Evolutionary conservation across 1,284 basidiomycete genomes (phyloP).

Genomic region (Papiliotrema laurentii): DNA sequence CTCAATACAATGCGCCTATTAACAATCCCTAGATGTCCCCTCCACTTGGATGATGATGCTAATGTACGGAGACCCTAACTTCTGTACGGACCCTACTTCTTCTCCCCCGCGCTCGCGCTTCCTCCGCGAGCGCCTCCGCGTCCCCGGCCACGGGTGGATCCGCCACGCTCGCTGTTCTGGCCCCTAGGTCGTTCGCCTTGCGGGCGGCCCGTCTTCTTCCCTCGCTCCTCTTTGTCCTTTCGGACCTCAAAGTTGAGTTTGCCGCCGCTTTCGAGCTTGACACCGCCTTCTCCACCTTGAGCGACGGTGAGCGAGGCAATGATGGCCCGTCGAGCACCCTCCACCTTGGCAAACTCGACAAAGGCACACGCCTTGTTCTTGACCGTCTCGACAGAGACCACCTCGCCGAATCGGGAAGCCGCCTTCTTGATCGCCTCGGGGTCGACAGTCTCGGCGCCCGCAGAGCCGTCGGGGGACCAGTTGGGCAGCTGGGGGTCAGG

Average conservation of each 20-base stretch:
- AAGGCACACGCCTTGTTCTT: conserved; percentile 88
- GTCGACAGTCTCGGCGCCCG: conserved; percentile 69
- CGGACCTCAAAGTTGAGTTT: conserved; percentile 76
- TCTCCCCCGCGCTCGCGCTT: not conserved
- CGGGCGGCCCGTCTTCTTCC: conserved; percentile 16
- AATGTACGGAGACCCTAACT: not conserved
- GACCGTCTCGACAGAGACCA: conserved; percentile 86
- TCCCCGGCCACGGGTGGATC: conserved; percentile 3
- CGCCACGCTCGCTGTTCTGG: conserved; percentile 8
- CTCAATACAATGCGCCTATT: too few relatives aligned
- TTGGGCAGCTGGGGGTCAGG: conserved; percentile 42
- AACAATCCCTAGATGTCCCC: too few relatives aligned
- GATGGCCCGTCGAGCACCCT: conserved; percentile 80
- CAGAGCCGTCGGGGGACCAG: conserved; percentile 46
- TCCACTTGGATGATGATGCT: too few relatives aligned
- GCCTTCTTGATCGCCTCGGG: conserved; percentile 57
- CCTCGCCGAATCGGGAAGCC: conserved; percentile 73
- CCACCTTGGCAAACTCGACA: conserved; percentile 77
- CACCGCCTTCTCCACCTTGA: conserved; percentile 82
- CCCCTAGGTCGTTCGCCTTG: conserved; percentile 2
- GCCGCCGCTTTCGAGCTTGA: conserved; percentile 62
- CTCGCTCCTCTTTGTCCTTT: conserved; percentile 76
- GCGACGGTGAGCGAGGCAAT: conserved; percentile 59
- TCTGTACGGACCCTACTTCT: not conserved
- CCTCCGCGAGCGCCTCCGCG: conserved; percentile 5